Base-by-base conservation (phyloP, 768 basidiomycete species). In the Tubosaeta sp. region DNA sequence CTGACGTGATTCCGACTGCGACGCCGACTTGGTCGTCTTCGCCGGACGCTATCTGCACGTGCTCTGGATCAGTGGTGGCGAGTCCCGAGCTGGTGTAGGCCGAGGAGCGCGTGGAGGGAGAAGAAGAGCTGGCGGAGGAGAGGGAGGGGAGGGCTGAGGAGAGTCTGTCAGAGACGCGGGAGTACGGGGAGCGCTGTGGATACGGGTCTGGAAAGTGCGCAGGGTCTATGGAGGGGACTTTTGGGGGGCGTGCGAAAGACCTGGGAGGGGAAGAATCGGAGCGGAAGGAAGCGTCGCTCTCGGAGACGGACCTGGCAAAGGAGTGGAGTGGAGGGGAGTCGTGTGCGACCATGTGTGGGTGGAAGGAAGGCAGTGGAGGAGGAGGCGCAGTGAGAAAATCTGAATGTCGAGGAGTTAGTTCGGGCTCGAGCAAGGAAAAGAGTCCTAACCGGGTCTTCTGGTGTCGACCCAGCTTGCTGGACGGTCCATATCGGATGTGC, bases 81-180 rank as follows among this genome's bases (percentile, higher is more conserved):
- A 80, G 65, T 48, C 83, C 84, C 18, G 82, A 81, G 67, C 78
- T 84, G 21, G 86, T 86, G 63, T 89, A 89, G 5, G 87, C 86
- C 4, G 86, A 87, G 8, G 88, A 89, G 44, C 87, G 78, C 7
- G 85, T 81, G 5, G 87, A 88, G 2, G 78, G 75, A 29, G 84
- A 81, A 22, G 86, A 84, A 0, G 90, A 86, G 40, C 81, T 80
- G 36, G 79, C 78, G 4, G 86, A 86, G 3, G 86, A 88, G 48
- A 87, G 80, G 14, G 83, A 74, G 4, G 84, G 84, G 11, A 77
- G 70, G 5, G 72, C 53, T 1, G 71, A 71, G 9, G 71, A 70
- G n/a, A 55, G 27, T 48, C 69, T 59, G 42, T 67, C 67, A 18
- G 69, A 68, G 21, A 57, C 58, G 43, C 60, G 72, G 58, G 69